Evolutionary conservation across 2,329 filamentous ascomycete species (phyloP).

Genomic region (Phialophora expanda): DNA sequence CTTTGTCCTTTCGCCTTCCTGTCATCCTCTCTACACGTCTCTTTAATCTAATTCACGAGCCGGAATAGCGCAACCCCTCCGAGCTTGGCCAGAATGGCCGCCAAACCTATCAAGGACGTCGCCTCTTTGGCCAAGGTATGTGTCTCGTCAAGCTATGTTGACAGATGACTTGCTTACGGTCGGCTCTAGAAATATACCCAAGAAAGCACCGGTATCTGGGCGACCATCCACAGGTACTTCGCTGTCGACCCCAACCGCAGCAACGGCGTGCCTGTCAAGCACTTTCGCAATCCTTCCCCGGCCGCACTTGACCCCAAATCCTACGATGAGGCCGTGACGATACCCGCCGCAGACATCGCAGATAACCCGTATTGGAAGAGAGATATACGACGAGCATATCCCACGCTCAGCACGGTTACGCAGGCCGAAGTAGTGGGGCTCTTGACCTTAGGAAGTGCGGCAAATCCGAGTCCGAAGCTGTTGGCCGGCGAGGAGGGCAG

Average conservation of each 20-base stretch:
- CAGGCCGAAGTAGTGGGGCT: constrained; percentile 87
- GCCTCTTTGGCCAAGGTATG: constrained; percentile 32
- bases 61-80: neutral
- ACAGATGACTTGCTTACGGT: neutral
- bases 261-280: constrained; percentile 89
- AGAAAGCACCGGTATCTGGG: constrained; percentile 88
- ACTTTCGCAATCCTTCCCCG: constrained; percentile 86
- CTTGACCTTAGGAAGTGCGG: constrained; percentile 81
- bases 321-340: constrained; percentile 82
- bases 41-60: neutral
- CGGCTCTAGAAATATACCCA: constrained; percentile 86
- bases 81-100: constrained; percentile 32
- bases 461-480: constrained; percentile 76
- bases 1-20: neutral
- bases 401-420: constrained; percentile 75
- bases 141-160: neutral
- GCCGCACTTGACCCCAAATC: constrained; percentile 70
- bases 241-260: constrained; percentile 87
- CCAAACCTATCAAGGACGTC: constrained; percentile 35
- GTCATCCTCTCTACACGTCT: neutral
- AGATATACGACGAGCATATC: constrained; percentile 81
- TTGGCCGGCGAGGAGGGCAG: constrained; percentile 73
- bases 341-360: constrained; percentile 84
- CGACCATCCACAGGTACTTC: constrained; percentile 75
- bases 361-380: constrained; percentile 98